Evolutionary conservation across 2,329 filamentous ascomycete genomes (phyloP).

Genomic region (Colletotrichum tamarilloi): DNA sequence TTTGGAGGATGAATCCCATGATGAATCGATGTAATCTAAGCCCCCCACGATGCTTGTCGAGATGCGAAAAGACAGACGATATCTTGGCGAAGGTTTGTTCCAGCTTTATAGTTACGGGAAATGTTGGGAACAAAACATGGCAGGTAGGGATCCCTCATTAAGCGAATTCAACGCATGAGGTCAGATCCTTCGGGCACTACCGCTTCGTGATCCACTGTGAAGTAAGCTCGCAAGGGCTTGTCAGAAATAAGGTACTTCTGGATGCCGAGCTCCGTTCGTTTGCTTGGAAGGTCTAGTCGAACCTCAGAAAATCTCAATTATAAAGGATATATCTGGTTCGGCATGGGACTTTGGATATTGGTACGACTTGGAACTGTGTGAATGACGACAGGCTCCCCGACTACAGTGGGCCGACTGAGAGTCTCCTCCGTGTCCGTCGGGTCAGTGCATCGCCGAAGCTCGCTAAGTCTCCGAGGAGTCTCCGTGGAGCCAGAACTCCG

Average conservation of each 20-base stretch:
- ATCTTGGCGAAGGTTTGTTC: neutral
- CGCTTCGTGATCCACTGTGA: neutral
- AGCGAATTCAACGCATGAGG: neutral
- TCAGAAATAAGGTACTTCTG: neutral
- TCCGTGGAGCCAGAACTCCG: neutral
- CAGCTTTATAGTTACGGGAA: neutral
- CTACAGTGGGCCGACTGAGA: neutral
- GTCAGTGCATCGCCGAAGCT: neutral
- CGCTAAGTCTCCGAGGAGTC: neutral
- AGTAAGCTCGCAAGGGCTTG: neutral
- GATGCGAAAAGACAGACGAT: neutral
- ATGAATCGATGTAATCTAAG: neutral
- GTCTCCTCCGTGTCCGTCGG: neutral
- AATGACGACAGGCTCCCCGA: neutral
- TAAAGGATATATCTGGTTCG: neutral
- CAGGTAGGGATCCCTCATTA: neutral
- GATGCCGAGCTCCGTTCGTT: neutral
- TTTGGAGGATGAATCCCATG: constrained; percentile 21
- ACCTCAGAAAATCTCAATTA: neutral
- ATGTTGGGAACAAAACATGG: neutral
- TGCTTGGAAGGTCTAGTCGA: neutral
- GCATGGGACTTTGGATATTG: neutral
- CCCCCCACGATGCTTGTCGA: neutral
- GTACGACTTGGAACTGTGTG: too few relatives aligned
- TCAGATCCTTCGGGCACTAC: neutral